Evolutionary conservation across 257 asterid genomes (phyloP).

Genomic region (Gentiana straminea): DNA sequence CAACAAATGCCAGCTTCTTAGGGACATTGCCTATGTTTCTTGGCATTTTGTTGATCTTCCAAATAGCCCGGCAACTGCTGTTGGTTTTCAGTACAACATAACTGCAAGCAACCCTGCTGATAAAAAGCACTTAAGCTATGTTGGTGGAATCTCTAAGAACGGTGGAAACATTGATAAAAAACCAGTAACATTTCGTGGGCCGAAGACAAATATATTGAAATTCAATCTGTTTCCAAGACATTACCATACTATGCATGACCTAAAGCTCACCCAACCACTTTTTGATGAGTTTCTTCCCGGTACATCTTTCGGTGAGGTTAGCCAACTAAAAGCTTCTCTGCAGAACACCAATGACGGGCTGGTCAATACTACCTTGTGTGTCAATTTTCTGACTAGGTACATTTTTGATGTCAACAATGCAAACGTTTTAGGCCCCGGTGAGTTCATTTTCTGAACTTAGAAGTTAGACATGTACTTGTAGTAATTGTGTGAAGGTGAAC

Average conservation of each 20-base stretch:
- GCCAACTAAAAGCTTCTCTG: conserved; percentile 63
- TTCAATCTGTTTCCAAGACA: conserved; percentile 77
- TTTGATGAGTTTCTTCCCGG: conserved; percentile 91
- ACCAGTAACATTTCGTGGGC: conserved; percentile 71
- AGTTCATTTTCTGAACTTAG: conserved; percentile 24
- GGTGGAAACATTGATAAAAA: conserved; percentile 37
- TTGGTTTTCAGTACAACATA: conserved; percentile 81
- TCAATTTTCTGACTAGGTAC: conserved; percentile 77
- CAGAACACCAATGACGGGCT: conserved; percentile 53
- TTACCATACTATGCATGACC: conserved; percentile 53
- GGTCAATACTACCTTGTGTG: conserved; percentile 65
- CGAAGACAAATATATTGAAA: conserved; percentile 57
- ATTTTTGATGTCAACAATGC: conserved; percentile 73
- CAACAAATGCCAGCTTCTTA: conserved; percentile 45
- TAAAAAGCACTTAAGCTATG: conserved; percentile 66
- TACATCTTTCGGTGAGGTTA: conserved; percentile 48
- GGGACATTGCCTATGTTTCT: conserved; percentile 50
- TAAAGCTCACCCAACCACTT: conserved; percentile 86
- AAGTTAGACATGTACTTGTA: too few species aligned
- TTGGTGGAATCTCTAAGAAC: conserved; percentile 61
- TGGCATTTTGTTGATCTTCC: conserved; percentile 95
- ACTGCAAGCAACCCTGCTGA: conserved; percentile 56
- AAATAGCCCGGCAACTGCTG: conserved; percentile 74
- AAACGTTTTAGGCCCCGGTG: conserved; percentile 77
- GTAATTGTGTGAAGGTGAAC: too few species aligned